Conservation (phyloP, 768 basidiomycete species). For the Asterophora parasitica region DNA sequence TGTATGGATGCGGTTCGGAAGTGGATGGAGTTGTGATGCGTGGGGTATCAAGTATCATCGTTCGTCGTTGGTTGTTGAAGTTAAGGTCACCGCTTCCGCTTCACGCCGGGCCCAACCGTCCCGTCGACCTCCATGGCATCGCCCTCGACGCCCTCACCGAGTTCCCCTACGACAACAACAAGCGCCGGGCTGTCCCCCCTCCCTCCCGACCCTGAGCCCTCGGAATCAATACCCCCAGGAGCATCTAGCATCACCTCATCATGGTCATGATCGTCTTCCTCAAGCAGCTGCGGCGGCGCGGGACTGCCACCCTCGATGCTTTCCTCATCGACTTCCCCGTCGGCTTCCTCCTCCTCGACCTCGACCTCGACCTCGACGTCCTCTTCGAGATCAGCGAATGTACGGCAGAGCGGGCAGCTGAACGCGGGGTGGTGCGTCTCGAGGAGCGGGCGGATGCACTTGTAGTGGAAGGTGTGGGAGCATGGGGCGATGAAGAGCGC, state of each 20-base stretch:
- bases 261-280: constrained; percentile 6
- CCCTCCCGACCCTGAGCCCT: constrained; percentile 1
- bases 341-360: constrained; percentile 18
- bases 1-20: too few relatives aligned
- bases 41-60: too few relatives aligned
- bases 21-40: too few relatives aligned
- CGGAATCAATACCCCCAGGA: constrained; percentile 6
- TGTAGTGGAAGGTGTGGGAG: constrained; percentile 95
- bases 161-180: not conserved
- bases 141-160: not conserved
- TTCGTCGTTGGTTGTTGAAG: too few relatives aligned
- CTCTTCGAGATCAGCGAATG: constrained; percentile 92
- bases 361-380: constrained; percentile 68
- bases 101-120: not conserved
- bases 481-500: constrained; percentile 97
- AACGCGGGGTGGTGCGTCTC: constrained; percentile 90
- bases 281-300: not conserved
- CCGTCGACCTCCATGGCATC: constrained; percentile 6
- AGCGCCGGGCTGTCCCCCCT: constrained; percentile 5
- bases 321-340: not conserved
- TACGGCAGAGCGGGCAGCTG: constrained; percentile 91
- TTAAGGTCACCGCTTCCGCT: not conserved
- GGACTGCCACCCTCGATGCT: not conserved
- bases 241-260: constrained; percentile 8
- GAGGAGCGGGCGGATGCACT: constrained; percentile 91